A percentile compares a stretch with the other conserved stretches of the same genome.
Conservation (phyloP, 306 rosid species). For the Lotus japonicus region DNA sequence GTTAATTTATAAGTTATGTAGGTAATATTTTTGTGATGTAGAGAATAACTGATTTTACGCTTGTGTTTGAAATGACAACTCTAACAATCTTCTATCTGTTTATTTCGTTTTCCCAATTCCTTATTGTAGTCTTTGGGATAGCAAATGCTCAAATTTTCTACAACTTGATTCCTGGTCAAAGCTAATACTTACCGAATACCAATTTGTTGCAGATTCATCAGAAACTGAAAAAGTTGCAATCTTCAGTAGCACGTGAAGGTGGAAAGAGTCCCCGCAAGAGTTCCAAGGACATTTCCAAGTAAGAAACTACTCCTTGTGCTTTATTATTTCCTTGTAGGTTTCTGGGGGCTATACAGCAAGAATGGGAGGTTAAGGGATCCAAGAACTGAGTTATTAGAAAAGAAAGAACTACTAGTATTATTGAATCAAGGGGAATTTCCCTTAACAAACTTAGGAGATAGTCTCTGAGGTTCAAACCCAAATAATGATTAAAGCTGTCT, state of each 20-base stretch:
- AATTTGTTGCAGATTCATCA: conserved; percentile 53
- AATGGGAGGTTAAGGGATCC: too few species aligned
- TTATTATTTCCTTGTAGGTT: conserved; percentile 14
- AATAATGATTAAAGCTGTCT: too few species aligned
- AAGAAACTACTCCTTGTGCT: conserved; percentile 14
- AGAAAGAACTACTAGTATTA: too few species aligned
- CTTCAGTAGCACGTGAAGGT: conserved; percentile 39
- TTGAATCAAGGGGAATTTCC: too few species aligned
- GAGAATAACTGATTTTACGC: neutral
- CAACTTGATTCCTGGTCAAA: neutral
- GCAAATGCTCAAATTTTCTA: neutral
- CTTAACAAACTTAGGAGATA: too few species aligned
- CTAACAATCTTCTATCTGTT: neutral
- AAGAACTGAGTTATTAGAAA: too few species aligned
- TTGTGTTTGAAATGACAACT: conserved; percentile 7
- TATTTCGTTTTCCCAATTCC: conserved; percentile 7
- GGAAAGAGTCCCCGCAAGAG: conserved; percentile 44
- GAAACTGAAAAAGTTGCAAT: conserved; percentile 54
- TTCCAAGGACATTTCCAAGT: conserved; percentile 50
- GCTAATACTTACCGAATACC: conserved; percentile 20
- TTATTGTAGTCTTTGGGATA: neutral
- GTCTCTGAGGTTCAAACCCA: too few species aligned
- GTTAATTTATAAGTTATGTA: neutral
- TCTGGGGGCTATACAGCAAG: neutral
- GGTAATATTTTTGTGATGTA: neutral